These are phyloP conservation scores for Chaetoscypha palmicola DNA, from an alignment of 2,329 filamentous ascomycete species.

Conservation along the genomic window DNA sequence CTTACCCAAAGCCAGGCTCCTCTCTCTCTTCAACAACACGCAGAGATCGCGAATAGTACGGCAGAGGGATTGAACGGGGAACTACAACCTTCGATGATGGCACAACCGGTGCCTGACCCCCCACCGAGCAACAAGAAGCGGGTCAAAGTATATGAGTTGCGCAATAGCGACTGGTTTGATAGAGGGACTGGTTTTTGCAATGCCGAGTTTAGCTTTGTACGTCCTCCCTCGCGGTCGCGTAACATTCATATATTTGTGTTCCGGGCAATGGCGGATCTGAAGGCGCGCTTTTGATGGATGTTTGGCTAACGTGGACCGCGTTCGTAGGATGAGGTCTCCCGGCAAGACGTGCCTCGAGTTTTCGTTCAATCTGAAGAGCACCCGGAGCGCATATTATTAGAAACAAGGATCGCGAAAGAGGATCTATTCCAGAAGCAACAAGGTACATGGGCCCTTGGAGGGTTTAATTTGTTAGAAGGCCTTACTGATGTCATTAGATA, in stretches of 20 bases:
- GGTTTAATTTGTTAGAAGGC: constrained; percentile 23
- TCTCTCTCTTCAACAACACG: constrained; percentile 53
- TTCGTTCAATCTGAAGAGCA: constrained; percentile 91
- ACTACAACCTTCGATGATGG: constrained; percentile 60
- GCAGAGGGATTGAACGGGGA: constrained; percentile 46
- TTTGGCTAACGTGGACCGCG: constrained; percentile 27
- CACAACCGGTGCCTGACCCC: constrained; percentile 64
- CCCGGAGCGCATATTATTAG: constrained; percentile 72
- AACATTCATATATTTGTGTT: neutral
- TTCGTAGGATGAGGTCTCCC: constrained; percentile 46
- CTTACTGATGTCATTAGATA: constrained; percentile 53
- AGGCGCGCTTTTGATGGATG: neutral
- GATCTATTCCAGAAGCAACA: constrained; percentile 98
- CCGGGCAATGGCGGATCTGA: neutral
- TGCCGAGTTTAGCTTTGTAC: constrained; percentile 39
- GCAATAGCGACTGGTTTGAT: constrained; percentile 99
- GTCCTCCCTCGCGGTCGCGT: constrained; percentile 7
- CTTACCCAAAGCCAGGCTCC: constrained; percentile 28
- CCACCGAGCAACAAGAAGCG: constrained; percentile 55
- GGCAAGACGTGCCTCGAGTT: constrained; percentile 76
- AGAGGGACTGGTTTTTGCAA: constrained; percentile 93
- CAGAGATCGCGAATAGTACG: constrained; percentile 47
- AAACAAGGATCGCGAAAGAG: constrained; percentile 85
- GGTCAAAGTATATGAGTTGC: constrained; percentile 98
- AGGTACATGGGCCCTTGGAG: constrained; percentile 47